A percentile compares a stretch with the other conserved stretches of the same genome.
Conservation (phyloP, 768 basidiomycete genomes). For the Glaciozyma antarctica region DNA sequence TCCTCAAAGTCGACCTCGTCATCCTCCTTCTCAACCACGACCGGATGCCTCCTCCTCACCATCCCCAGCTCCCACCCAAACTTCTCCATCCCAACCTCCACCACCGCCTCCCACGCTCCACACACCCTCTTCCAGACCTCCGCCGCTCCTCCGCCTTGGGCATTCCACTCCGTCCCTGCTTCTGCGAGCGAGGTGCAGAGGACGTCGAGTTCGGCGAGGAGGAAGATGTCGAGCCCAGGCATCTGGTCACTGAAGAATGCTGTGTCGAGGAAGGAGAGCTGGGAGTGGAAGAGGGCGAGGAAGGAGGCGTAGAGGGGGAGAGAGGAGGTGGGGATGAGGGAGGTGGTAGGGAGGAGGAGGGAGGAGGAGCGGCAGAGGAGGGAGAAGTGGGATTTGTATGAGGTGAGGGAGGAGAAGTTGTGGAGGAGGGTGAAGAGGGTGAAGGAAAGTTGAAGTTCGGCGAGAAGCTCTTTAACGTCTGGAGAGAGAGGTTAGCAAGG, state of each 20-base stretch:
- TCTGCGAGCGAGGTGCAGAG: conserved; percentile 24
- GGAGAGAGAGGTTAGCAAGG: neutral
- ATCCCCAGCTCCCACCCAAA: conserved; percentile 42
- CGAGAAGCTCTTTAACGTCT: conserved; percentile 33
- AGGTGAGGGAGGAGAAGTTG: conserved; percentile 40
- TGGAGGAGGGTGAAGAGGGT: conserved; percentile 40
- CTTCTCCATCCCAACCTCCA: conserved; percentile 31
- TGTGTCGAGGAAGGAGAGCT: conserved; percentile 27
- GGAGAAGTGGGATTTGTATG: conserved; percentile 40
- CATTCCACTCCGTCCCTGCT: conserved; percentile 9
- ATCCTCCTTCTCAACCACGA: conserved; percentile 2
- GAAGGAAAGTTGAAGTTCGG: conserved; percentile 41
- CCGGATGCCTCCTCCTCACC: conserved; percentile 12
- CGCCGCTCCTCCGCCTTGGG: neutral
- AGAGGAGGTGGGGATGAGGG: neutral
- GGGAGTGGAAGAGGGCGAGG: conserved; percentile 16
- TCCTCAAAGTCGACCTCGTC: conserved; percentile 39
- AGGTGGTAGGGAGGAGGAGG: conserved; percentile 24
- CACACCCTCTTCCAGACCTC: conserved; percentile 26
- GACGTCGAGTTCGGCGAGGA: conserved; percentile 21
- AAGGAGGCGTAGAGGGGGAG: conserved; percentile 28
- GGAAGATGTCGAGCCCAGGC: conserved; percentile 29
- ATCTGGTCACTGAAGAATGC: conserved; percentile 25
- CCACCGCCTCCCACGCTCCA: conserved; percentile 25
- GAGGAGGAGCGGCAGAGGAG: conserved; percentile 37